Evolutionary conservation across 257 asterid species (phyloP), one percentile per base, ranked within the genome.

Genomic region (Coffea canephora): DNA sequence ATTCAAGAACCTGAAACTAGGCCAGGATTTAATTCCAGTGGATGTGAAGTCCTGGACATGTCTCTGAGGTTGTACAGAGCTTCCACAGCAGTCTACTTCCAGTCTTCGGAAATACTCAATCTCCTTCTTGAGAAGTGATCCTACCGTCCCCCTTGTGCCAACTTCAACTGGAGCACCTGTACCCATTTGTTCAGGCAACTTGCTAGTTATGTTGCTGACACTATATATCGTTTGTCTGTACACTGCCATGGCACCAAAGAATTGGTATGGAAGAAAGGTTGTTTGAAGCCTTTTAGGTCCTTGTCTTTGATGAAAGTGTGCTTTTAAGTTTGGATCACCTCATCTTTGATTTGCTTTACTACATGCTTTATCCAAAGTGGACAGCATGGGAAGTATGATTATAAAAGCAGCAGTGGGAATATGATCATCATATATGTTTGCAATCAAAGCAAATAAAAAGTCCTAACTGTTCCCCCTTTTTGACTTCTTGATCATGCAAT

Each of bases 61-160:
- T 67, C 82, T 82, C 74, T 87, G 88, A 64, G 87, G 49, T 46
- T 75, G 81, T 72, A 61, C 31, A 71, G 81, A 78, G 69, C 65
- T 84, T 66, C 84, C 86, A 18, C 65, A 59, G 72, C 73, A 74
- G 41, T 83, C 91, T 25, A 82, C 7, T 66, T 91, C 94, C 25
- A 81, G 57, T 78, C 85, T 88, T 67, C 83, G 86, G 82, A 94
- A 94, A 85, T 85, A 90, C 77, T 92, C 98, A 14, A 92, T 94
- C 89, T 94, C 98, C 88, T 86, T 88, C 90, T 89, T 84, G 23
- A 84, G 90, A 34, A 94, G 98, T 48, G 97, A 92, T 83, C 96
- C 98, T 65, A 94, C 84, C 11, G 97, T 91, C 54, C 98, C 98
- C 23, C 96, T 88, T 4, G 97, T 86, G 27, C 97, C 98, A 23